These are phyloP conservation scores for Sutorius eximius DNA, from an alignment of 1,284 basidiomycete species.

Conservation along the genomic window DNA sequence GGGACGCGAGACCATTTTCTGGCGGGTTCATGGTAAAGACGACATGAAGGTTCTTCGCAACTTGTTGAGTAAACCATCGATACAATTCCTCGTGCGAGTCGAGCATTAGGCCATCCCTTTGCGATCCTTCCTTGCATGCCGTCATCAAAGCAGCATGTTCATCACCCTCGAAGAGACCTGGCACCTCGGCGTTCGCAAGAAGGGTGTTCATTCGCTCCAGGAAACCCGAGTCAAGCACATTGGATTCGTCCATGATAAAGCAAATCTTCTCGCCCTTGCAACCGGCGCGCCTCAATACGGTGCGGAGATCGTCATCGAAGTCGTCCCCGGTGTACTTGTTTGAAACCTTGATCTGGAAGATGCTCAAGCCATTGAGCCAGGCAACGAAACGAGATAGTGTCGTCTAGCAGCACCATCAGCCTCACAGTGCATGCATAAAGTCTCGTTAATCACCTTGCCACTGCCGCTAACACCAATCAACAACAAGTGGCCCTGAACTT, in stretches of 20 bases:
- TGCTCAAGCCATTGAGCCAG: conserved; percentile 98
- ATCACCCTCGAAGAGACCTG: conserved; percentile 97
- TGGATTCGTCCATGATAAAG: conserved; percentile 99
- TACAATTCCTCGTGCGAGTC: conserved; percentile 98
- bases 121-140: conserved; percentile 97
- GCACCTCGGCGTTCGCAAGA: conserved; percentile 98
- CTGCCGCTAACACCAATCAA: conserved; percentile 98
- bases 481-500: conserved; percentile 94
- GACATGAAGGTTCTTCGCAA: conserved; percentile 94
- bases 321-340: conserved; percentile 98
- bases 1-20: conserved; percentile 89
- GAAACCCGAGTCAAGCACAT: conserved; percentile 98
- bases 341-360: conserved; percentile 98
- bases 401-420: conserved; percentile 57
- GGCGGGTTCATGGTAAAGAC: conserved; percentile 99
- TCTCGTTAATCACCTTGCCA: conserved; percentile 73
- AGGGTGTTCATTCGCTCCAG: conserved; percentile 99
- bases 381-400: conserved; percentile 98
- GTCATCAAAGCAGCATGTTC: conserved; percentile 97
- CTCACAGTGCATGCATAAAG: background rate
- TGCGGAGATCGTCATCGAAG: conserved; percentile 96
- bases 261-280: conserved; percentile 99
- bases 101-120: conserved; percentile 96
- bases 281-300: conserved; percentile 89
- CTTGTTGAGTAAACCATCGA: conserved; percentile 96